These are phyloP conservation scores for Rhodamnia rubescens DNA, from an alignment of 345 rosid genomes.

Conservation along the genomic window DNA sequence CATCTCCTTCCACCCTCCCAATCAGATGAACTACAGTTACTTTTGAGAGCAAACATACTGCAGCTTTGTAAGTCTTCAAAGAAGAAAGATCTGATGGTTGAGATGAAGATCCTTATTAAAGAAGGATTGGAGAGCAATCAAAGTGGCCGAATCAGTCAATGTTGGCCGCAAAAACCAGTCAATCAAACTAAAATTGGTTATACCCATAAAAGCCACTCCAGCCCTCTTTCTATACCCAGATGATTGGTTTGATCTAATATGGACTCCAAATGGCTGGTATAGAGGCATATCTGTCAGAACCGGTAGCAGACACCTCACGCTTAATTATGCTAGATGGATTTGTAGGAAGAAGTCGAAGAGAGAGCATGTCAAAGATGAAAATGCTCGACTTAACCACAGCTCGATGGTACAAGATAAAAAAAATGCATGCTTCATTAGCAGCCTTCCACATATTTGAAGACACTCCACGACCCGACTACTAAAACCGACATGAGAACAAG, in stretches of 20 bases:
- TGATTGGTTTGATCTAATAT: too few species aligned
- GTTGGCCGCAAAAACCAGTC: not conserved
- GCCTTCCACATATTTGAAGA: not conserved
- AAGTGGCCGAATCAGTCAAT: not conserved
- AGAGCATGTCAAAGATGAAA: not conserved
- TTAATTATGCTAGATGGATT: not conserved
- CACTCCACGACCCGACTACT: not conserved
- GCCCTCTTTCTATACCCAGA: too few species aligned
- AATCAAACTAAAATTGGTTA: not conserved
- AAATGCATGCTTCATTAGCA: not conserved
- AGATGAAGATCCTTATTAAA: not conserved
- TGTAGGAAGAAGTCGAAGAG: not conserved
- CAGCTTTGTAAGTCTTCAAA: not conserved
- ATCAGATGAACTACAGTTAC: not conserved
- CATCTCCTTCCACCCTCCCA: not conserved
- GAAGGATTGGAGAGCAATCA: not conserved
- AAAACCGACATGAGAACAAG: not conserved
- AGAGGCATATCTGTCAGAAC: not conserved
- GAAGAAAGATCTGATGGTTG: not conserved
- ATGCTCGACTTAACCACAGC: not conserved
- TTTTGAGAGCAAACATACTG: not conserved
- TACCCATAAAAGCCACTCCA: not conserved
- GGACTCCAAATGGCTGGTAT: not conserved
- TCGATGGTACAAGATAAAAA: not conserved
- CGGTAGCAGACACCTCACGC: not conserved